phyloP scores from a whole-genome alignment of 2,329 filamentous ascomycete species.

The Calonectria ilicicola region DNA sequence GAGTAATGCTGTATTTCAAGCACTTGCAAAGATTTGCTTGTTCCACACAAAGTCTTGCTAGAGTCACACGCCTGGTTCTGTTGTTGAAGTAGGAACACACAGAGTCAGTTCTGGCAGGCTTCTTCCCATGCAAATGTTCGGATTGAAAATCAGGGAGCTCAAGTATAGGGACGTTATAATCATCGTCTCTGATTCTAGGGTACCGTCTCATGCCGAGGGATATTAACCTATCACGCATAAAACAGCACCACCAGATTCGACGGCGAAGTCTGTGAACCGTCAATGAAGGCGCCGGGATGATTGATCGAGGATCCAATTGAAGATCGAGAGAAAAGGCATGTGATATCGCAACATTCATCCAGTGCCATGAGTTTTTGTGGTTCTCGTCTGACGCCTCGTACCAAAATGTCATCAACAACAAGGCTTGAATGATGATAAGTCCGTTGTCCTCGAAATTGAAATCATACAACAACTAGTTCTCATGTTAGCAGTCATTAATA shows the following conservation, averaged over 20 bases:
- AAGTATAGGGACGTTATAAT: constrained; percentile 92
- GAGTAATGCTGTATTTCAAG: constrained; percentile 71
- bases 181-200: constrained; percentile 89
- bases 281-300: constrained; percentile 51
- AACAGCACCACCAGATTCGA: constrained; percentile 96
- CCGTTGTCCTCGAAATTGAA: constrained; percentile 93
- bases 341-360: constrained; percentile 95
- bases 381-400: constrained; percentile 91
- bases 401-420: constrained; percentile 95
- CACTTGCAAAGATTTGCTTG: constrained; percentile 89
- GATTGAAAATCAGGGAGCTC: constrained; percentile 82
- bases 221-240: constrained; percentile 91
- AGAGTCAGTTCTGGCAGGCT: neutral
- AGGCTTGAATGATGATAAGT: constrained; percentile 86
- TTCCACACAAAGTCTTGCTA: constrained; percentile 88
- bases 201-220: constrained; percentile 92
- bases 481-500: neutral
- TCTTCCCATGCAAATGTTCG: neutral
- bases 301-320: constrained; percentile 77
- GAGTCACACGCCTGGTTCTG: constrained; percentile 53
- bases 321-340: constrained; percentile 92
- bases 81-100: constrained; percentile 11
- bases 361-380: constrained; percentile 97
- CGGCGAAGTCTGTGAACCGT: constrained; percentile 88
- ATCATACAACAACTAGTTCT: constrained; percentile 80